Conservation (phyloP, 2,329 filamentous ascomycete species). For the Parascedosporium putredinis region DNA sequence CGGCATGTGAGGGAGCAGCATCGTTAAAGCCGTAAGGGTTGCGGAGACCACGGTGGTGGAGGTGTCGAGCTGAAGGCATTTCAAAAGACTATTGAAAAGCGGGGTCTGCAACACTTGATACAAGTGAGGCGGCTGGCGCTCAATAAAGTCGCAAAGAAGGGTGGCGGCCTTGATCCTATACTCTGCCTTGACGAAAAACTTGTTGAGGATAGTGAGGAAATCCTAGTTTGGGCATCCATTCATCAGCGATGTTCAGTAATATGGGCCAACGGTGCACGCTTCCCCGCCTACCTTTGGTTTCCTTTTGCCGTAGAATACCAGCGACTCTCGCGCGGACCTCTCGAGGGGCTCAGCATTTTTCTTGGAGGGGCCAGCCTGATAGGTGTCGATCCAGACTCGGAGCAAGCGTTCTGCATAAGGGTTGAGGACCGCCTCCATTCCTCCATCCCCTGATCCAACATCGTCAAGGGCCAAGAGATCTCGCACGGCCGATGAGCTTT, state of each 20-base stretch:
- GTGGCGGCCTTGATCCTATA: slow-evolving; percentile 54
- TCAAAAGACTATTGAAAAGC: slow-evolving; percentile 60
- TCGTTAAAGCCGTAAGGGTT: slow-evolving; percentile 63
- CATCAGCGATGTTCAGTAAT: slow-evolving; percentile 2
- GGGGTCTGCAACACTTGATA: slow-evolving; percentile 63
- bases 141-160: slow-evolving; percentile 62
- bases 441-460: slow-evolving; percentile 36
- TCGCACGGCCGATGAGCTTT: slow-evolving; percentile 54
- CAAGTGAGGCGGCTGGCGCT: slow-evolving; percentile 68
- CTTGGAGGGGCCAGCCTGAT: slow-evolving; percentile 6
- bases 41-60: slow-evolving; percentile 69
- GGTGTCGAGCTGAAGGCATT: slow-evolving; percentile 66
- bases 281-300: slow-evolving; percentile 41
- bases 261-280: not conserved
- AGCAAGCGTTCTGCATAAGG: slow-evolving; percentile 48
- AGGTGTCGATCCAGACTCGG: slow-evolving; percentile 45
- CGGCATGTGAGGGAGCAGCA: slow-evolving; percentile 75
- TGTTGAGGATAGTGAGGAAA: slow-evolving; percentile 55
- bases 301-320: slow-evolving; percentile 55
- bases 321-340: slow-evolving; percentile 37
- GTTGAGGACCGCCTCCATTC: slow-evolving; percentile 30
- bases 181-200: slow-evolving; percentile 52
- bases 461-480: slow-evolving; percentile 54
- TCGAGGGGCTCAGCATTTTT: slow-evolving; percentile 32
- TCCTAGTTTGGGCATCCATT: too few species aligned